Base-by-base conservation (phyloP, 1,139 yeast species). In the Geotrichum citri-aurantii region DNA sequence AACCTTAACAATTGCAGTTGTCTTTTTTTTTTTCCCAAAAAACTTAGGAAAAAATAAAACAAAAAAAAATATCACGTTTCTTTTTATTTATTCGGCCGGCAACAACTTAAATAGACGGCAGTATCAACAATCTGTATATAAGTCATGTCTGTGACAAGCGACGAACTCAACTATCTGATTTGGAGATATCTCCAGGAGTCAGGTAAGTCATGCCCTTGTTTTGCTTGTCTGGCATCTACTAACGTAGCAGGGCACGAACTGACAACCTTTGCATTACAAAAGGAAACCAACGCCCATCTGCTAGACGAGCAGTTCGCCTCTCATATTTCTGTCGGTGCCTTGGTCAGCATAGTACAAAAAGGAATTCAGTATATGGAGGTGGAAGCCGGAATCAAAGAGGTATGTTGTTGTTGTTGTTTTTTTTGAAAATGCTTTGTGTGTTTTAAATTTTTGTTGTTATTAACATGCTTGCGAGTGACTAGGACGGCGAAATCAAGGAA, bases 181-280 rank as follows among this genome's bases (percentile, higher is more conserved):
- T 93, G 97, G 97, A 77, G 98, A 65, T 93, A 93, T 70, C 79
- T 92, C 50, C 96, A 90, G 70, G 99, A 93, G 71, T 80, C 89
- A 7, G 97, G 97, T 54, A 73, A 69, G 69, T 63, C 21, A 7
- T 4, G 31, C 14, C 5, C 8, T 11, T 21, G 14, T 17, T 10
- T 19, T 40, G 27, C 50, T 27, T 29, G 5, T 17, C 29, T 49
- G 33, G 40, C 31, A 49, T 46, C 31, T 27, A 44, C 59, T 61
- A 57, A 56, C 57, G 10, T 50, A 69, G 17, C 48, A 46, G 76
- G 77, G 1, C 77, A 79, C 60, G 95, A 88, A 59, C 78, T 89
- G 44, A 79, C 95, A 1, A 93, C 97, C 0, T 84, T 81, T 68
- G 95, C 97, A 0, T 74, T 93, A 52, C 90, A 88, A 63, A 86